phyloP scores from a whole-genome alignment of 2,329 filamentous ascomycete genomes.

The Calonectria ilicicola region DNA sequence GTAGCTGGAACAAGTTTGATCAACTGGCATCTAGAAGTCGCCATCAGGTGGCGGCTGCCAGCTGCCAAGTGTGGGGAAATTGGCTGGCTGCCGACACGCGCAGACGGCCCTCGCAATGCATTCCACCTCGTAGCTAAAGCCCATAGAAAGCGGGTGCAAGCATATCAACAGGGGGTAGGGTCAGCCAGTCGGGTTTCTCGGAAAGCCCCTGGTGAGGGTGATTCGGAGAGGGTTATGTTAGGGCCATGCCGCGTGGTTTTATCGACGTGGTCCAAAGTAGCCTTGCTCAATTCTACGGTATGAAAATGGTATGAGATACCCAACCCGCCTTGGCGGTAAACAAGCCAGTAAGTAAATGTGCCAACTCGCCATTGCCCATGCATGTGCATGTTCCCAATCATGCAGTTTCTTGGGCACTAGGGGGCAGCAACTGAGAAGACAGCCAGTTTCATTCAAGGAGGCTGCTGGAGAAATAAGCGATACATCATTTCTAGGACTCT shows the following conservation, averaged over 20 bases:
- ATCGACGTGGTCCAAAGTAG: too few relatives aligned
- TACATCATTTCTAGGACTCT: neutral
- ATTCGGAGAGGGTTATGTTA: neutral
- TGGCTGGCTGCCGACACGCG: conserved; percentile 20
- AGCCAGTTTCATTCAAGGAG: neutral
- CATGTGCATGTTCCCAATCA: neutral
- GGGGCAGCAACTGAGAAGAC: neutral
- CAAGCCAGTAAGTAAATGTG: neutral
- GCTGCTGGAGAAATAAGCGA: neutral
- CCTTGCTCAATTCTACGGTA: neutral
- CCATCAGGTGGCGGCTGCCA: conserved; percentile 37
- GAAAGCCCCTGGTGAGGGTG: neutral
- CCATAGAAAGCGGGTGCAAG: neutral
- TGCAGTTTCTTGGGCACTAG: neutral
- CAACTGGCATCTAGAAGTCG: conserved; percentile 39
- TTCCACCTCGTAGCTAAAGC: conserved; percentile 37
- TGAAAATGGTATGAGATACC: neutral
- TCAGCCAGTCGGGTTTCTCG: neutral
- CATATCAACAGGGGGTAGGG: conserved; percentile 12
- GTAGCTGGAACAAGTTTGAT: conserved; percentile 16
- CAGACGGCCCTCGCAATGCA: conserved; percentile 39
- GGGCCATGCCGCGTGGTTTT: neutral
- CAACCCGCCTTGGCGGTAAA: neutral
- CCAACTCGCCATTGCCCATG: neutral
- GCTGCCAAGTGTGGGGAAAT: conserved; percentile 32